Conservation (phyloP, 2,329 filamentous ascomycete species). For the Aspergillus sp. region DNA sequence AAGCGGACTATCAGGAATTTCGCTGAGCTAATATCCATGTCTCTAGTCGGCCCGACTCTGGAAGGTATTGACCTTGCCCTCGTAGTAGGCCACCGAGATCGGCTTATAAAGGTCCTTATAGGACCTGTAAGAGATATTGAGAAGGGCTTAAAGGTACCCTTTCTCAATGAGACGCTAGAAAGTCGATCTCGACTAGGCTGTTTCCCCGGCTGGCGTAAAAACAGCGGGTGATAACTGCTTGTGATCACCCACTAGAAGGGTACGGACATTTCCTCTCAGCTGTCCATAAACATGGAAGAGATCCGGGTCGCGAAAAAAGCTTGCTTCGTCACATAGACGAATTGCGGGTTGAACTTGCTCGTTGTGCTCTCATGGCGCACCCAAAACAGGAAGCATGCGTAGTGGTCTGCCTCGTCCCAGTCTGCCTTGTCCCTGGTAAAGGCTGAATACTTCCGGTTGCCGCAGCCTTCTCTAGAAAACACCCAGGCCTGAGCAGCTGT, state of each 20-base stretch:
- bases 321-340: background rate
- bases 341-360: too few species aligned
- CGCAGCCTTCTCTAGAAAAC: too few species aligned
- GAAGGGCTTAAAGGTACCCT: background rate
- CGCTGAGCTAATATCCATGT: background rate
- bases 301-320: background rate
- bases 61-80: background rate
- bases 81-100: conserved; percentile 1
- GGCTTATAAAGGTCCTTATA: background rate
- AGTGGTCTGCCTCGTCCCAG: too few species aligned
- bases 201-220: background rate
- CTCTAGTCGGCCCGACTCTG: too few species aligned
- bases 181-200: background rate
- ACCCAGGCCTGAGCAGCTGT: too few species aligned
- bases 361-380: too few species aligned
- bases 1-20: background rate
- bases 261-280: background rate
- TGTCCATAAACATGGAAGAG: background rate
- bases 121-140: background rate
- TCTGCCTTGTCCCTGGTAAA: too few species aligned
- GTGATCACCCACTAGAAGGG: background rate
- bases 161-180: background rate
- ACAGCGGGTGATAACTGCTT: background rate
- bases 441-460: too few species aligned
- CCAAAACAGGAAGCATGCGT: too few species aligned